phyloP scores from a whole-genome alignment of 2,329 filamentous ascomycete genomes.

The Coniella lustricola region DNA sequence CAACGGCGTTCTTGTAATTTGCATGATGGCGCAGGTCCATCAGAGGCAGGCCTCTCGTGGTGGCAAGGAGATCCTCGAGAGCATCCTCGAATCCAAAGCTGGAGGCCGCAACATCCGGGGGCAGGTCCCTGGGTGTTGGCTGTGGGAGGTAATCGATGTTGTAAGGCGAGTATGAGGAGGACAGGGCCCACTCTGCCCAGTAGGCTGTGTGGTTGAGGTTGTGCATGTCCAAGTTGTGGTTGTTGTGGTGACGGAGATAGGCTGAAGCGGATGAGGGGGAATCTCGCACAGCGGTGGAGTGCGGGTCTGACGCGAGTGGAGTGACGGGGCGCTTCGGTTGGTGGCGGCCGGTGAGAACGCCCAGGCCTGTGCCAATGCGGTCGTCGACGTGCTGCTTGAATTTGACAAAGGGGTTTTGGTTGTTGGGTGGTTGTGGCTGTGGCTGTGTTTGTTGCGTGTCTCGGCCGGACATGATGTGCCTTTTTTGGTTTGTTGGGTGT shows the following conservation, averaged over 20 bases:
- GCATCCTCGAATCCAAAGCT: constrained; percentile 49
- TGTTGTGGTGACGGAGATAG: no score
- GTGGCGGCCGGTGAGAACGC: constrained; percentile 22
- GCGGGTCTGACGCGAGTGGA: not conserved
- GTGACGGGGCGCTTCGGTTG: constrained; percentile 8
- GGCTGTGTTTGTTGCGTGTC: constrained; percentile 6
- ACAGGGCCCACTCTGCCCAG: constrained; percentile 29
- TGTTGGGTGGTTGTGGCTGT: constrained; percentile 16
- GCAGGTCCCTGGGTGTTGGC: constrained; percentile 39
- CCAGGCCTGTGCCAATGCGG: constrained; percentile 28
- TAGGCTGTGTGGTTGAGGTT: constrained; percentile 1
- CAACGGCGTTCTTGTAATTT: constrained; percentile 4
- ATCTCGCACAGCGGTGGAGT: not conserved
- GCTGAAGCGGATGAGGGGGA: no score
- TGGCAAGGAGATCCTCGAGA: constrained; percentile 50
- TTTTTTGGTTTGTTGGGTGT: not conserved
- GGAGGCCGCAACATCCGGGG: constrained; percentile 22
- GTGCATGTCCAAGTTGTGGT: no score
- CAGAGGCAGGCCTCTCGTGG: constrained; percentile 35
- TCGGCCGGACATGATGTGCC: no score
- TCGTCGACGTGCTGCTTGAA: constrained; percentile 35
- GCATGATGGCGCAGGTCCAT: constrained; percentile 27
- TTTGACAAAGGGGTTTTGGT: constrained; percentile 33
- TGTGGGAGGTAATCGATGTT: constrained; percentile 38
- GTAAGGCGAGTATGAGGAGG: constrained; percentile 38